Base-by-base conservation (phyloP, 2,329 filamentous ascomycete genomes). In the Rutstroemia sp. region DNA sequence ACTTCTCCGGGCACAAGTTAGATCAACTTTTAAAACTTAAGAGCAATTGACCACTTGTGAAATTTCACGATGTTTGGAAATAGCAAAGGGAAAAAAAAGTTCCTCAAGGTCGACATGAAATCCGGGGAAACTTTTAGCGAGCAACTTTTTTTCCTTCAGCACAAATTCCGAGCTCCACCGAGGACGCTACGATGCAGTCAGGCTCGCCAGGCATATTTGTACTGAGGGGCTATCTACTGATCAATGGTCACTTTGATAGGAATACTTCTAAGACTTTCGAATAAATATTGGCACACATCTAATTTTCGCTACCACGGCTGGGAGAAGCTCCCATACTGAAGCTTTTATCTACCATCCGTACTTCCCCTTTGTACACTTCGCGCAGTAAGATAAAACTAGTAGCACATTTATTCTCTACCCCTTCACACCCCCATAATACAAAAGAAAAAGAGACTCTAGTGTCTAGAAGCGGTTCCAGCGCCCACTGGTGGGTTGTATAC, bases 401-500 rank as follows among this genome's bases (percentile, higher is more conserved):
- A 68, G 66, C 62, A 69, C 65, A 67, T 61, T 63, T 62, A 59
- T 61, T 65, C 58, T 58, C 58, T 60, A 48, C 58, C 57, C 56
- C 55, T 52, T 52, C 56, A 38, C 63, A 23, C 45, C 51, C 47
- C 49, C 27, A 14, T 27, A 48, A 57, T 58, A 65, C 60, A 63
- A 65, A 66, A 59, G 59, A 65, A 63, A 67, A 58, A 56, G 34
- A 49, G 56, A 53, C 54, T 60, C 59, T 62, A 68, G 52, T 67
- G 65, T 19, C 19, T 18, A 44, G 59, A 58, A 44, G 58, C 55
- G 30, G 44, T 37, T 44, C 30, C 54, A 18, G 54, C 46, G 12
- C 30, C 38, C 25, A 46, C 14, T 21, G 90, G 90, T 62, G 90
- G 89, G 72, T 85, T 88, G 78, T 95, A 96, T 67, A 85, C 80